Percentiles rank a stretch among this genome's conserved stretches.
Evolutionary conservation across 345 rosid genomes (phyloP).

Genomic region (Melaleuca alternifolia): DNA sequence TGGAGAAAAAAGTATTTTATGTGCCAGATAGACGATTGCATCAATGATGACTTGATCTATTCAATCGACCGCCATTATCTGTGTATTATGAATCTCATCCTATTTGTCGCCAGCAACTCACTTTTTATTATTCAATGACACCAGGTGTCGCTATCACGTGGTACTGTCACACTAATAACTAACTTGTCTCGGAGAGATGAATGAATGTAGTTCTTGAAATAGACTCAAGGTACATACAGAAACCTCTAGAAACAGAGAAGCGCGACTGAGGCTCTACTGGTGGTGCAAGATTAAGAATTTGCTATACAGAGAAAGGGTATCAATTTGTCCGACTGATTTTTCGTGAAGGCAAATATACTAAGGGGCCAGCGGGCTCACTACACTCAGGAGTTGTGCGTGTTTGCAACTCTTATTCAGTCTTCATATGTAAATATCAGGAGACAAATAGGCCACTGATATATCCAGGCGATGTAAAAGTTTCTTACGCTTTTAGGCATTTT

Average conservation of each 20-base stretch:
- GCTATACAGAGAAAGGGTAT: background rate
- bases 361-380: background rate
- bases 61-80: background rate
- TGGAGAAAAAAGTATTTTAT: background rate
- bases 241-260: background rate
- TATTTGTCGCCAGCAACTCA: background rate
- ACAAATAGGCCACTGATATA: background rate
- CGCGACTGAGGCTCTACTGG: background rate
- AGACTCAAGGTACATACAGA: background rate
- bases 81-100: background rate
- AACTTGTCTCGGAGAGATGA: background rate
- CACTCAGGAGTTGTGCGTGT: background rate
- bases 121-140: background rate
- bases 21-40: background rate
- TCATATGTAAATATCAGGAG: background rate
- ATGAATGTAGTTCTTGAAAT: background rate
- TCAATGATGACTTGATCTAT: background rate
- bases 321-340: background rate
- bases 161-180: background rate
- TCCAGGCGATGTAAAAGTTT: background rate
- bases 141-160: accelerated
- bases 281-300: background rate
- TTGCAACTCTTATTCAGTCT: background rate
- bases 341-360: background rate
- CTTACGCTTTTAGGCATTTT: background rate